phyloP scores from a whole-genome alignment of 1,284 basidiomycete genomes.

The Sanghuangporus sanghuang region DNA sequence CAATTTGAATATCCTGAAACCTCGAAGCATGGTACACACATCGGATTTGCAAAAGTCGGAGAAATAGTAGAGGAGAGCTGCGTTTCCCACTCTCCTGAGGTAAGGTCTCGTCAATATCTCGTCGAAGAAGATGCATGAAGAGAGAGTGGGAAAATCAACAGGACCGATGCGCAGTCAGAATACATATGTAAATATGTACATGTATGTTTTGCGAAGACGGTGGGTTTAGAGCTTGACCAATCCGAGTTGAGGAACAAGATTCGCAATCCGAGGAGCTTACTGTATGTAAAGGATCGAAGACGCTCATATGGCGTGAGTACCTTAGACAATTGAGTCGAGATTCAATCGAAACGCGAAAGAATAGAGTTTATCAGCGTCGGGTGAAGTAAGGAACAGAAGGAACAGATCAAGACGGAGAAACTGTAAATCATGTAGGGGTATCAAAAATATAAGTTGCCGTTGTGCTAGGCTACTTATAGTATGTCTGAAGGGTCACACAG shows the following conservation, averaged over 20 bases:
- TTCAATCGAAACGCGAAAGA: neutral
- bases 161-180: too few species aligned
- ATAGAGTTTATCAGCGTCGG: neutral
- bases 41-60: too few species aligned
- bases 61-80: neutral
- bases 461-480: too few species aligned
- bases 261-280: neutral
- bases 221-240: too few species aligned
- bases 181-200: too few species aligned
- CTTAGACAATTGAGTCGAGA: neutral
- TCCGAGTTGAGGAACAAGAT: neutral
- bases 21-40: too few species aligned
- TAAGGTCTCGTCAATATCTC: neutral
- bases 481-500: neutral
- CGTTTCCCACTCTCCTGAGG: neutral
- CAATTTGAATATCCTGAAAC: too few species aligned
- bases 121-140: neutral
- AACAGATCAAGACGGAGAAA: neutral
- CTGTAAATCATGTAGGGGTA: neutral
- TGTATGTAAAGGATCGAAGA: neutral
- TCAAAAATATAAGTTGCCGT: too few species aligned
- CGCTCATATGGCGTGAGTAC: neutral
- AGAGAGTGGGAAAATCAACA: neutral
- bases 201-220: too few species aligned
- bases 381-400: neutral